Evolutionary conservation across 306 rosid genomes (phyloP).

Genomic region (Begonia masoniana): DNA sequence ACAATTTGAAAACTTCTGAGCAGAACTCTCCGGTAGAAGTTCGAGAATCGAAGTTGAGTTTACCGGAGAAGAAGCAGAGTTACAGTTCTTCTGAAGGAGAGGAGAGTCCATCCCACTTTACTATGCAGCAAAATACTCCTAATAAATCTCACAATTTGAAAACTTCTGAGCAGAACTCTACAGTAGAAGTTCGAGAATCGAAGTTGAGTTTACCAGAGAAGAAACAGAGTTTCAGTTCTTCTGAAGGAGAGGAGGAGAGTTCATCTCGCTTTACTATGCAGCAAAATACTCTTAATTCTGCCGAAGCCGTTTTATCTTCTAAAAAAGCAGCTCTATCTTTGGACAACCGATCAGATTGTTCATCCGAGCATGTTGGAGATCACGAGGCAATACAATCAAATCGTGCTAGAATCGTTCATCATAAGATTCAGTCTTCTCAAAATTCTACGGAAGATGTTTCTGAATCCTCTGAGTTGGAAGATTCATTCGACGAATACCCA

Average conservation of each 20-base stretch:
- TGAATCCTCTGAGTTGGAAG: conserved; percentile 20
- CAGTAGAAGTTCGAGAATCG: conserved; percentile 12
- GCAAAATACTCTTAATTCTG: conserved; percentile 9
- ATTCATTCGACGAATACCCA: conserved; percentile 21
- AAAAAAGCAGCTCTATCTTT: conserved; percentile 11
- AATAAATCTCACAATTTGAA: conserved; percentile 1
- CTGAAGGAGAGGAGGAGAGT: conserved; percentile 9
- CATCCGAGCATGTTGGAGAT: conserved; percentile 9
- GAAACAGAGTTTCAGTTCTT: conserved; percentile 13
- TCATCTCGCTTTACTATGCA: neutral
- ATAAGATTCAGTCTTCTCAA: too few relatives aligned
- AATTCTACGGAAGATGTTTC: conserved; percentile 13
- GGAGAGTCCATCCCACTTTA: too few relatives aligned
- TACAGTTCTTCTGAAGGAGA: too few relatives aligned
- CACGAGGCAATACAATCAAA: neutral
- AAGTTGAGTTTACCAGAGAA: conserved; percentile 12
- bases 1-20: conserved; percentile 2
- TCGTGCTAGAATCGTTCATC: too few relatives aligned
- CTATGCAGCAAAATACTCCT: conserved; percentile 8
- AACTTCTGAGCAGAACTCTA: conserved; percentile 3
- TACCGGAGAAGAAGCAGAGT: neutral
- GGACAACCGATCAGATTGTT: conserved; percentile 13
- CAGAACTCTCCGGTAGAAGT: conserved; percentile 11
- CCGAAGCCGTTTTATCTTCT: conserved; percentile 13
- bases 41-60: conserved; percentile 7